Base-by-base conservation (phyloP, 345 rosid species). In the Clarkia xantiana region DNA sequence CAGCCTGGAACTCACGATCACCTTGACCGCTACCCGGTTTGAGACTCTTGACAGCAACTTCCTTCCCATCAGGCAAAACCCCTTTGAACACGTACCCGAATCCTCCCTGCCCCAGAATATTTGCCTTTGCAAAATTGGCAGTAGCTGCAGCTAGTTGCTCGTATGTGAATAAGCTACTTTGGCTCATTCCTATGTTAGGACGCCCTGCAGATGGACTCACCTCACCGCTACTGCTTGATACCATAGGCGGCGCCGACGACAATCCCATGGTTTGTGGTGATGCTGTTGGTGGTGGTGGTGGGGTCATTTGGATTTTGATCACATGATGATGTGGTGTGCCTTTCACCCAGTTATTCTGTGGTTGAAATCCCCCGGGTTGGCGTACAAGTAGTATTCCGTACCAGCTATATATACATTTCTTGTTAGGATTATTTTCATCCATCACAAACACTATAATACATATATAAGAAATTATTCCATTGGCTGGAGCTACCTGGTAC, bases 1-100 rank as follows among this genome's bases (percentile, higher is more conserved):
- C 95, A 9, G 97, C 95, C 66, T 79, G 87, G 51, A 90, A 90
- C 67, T 86, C 97, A 0, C 94, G 72, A 15, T 81, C 84, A 2
- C 95, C 95, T 63, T 90, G 97, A 15, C 97, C 91, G 1, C 95
- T 83, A 6, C 89, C 97, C 0, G 74, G 50, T 69, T 83, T 90
- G 15, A 90, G 78, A 58, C 95, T 75, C 71, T 90, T 86, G 14
- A 90, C 89, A 0, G 97, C 97, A 10, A 77, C 64, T 70, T 81
- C 94, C 66, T 81, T 83, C 2, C 94, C 86, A 45, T 45, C 67
- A 5, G 80, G 73, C 63, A 90, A 47, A 9, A 75, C 57, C 34
- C 97, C 97, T 60, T 76, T 83, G 58, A 78, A 90, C 45, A 90
- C 97, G 53, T 71, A 81, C 11, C 97, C 97, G 45, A 90, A 90